Base-by-base conservation (phyloP, 108 stramenopile species). In the Nannochloropsis gaditana region DNA sequence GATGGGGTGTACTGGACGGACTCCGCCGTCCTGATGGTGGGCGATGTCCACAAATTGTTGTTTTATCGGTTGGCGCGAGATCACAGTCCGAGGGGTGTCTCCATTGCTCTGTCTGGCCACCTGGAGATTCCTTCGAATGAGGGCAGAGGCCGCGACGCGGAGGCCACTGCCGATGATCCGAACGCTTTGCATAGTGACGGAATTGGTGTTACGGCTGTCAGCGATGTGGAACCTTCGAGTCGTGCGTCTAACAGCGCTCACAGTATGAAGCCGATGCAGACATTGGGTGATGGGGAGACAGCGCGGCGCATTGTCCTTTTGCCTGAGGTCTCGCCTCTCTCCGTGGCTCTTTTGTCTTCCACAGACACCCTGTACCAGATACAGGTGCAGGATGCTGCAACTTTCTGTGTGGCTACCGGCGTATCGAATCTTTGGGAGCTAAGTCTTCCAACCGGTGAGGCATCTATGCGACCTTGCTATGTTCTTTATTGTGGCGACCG, bases 291-390 rank as follows among this genome's bases (percentile, higher is more conserved):
- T 4, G 59, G 59, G 19, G 59, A 73, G n/a, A 73, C 59, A 15
- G 19, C 59, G 19, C 59, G 59, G 59, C 59, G 59, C 19, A 73
- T 73, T n/a, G 8, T 73, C 59, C 59, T 73, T n/a, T n/a, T 73
- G 19, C 59, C 59, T n/a, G 8, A 73, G 19, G 59, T 73, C 59
- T n/a, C 19, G 19, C 59, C 59, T 3, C 59, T 15, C 15, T 15
- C 59, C 59, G 59, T 73, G 59, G 59, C 59, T 73, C 19, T 73
- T n/a, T n/a, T 73, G 19, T 73, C 59, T n/a, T 73, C 59, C 59
- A 73, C 59, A n/a, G 59, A n/a, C 4, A 73, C 19, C n/a, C 59
- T 73, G 15, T 73, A 73, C 59, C 59, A 73, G n/a, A n/a, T 73
- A 15, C 19, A 73, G n/a, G n/a, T 73, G 19, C 15, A 73, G n/a